Evolutionary conservation across 2,329 filamentous ascomycete species (phyloP), one percentile per base, ranked within the genome.

Genomic region (Aquanectria penicillioides): DNA sequence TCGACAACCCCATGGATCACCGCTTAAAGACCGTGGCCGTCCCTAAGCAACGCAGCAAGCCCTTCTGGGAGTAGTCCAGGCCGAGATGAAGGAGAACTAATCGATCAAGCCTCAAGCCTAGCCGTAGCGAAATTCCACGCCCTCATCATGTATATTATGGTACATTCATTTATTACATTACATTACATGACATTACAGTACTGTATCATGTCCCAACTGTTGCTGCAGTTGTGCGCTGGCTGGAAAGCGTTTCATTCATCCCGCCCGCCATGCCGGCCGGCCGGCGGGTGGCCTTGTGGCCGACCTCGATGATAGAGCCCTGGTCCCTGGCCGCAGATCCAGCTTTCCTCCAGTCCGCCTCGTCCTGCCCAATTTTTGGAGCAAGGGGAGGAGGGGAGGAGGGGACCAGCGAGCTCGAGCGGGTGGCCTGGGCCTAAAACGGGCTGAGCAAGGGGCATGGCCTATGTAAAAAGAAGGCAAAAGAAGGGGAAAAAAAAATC

Each of bases 251-350:
- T 54, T 59, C 43, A 54, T 44, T 40, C 44, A 54, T 34, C 31
- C 52, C 52, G 46, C 48, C 52, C 26, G 37, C 40, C 48, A 60
- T 61, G 52, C 59, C 49, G 56, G 49, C 43, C 44, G 44, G 57
- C 58, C 44, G 55, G 28, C 54, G 46, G 47, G 38, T 57, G 61
- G 48, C 46, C 36, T 57, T 52, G 29, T 48, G 36, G 47, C 13
- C 23, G 43, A 29, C 51, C 59, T 36, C 43, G 38, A 54, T 43
- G 25, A 38, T 56, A 53, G 54, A 57, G 53, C 61, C 67, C 62
- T 61, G 60, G 58, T 67, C 65, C 68, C 57, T 67, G 68, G 64
- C 63, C 59, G 68, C 64, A 70, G 68, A 69, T 70, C 68, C 63
- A 64, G 57, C 60, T 63, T 53, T 57, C 47, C 56, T 59, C 56